Conservation (phyloP, 2,329 filamentous ascomycete species). For the Trichothecium sympodiale region DNA sequence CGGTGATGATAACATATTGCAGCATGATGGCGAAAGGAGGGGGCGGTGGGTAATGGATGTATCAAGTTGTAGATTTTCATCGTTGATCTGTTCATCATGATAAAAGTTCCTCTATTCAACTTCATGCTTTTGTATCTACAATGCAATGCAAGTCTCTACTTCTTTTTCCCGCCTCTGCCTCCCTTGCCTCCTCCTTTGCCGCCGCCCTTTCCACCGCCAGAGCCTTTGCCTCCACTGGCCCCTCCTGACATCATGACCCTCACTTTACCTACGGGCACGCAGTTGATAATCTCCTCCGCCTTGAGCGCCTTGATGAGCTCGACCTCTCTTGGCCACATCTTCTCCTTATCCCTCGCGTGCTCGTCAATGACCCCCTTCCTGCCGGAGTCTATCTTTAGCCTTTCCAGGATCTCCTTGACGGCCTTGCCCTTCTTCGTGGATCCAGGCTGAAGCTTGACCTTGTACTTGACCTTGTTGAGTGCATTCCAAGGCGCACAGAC, state of each 20-base stretch:
- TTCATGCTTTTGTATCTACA: neutral
- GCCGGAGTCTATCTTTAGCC: slow-evolving; percentile 58
- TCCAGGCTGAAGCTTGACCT: slow-evolving; percentile 88
- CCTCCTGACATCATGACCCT: slow-evolving; percentile 65
- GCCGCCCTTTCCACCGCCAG: slow-evolving; percentile 28
- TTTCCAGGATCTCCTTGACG: slow-evolving; percentile 76
- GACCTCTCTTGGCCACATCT: slow-evolving; percentile 76
- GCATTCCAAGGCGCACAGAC: slow-evolving; percentile 56
- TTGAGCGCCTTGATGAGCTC: slow-evolving; percentile 75
- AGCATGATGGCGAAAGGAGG: no score
- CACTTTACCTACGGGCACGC: slow-evolving; percentile 69
- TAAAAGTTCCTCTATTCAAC: no score
- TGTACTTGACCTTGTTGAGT: slow-evolving; percentile 71
- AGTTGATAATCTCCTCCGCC: slow-evolving; percentile 70
- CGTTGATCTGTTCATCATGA: no score
- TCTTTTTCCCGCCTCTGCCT: slow-evolving; percentile 20
- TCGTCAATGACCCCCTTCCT: slow-evolving; percentile 52
- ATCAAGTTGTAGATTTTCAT: no score
- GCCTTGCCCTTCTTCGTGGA: slow-evolving; percentile 88
- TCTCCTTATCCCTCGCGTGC: slow-evolving; percentile 51
- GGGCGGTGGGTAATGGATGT: no score
- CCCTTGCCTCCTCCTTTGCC: slow-evolving; percentile 17
- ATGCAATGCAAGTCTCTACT: neutral
- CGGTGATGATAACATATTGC: no score
- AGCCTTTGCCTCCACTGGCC: slow-evolving; percentile 27